phyloP scores from a whole-genome alignment of 352 stramenopile genomes.

The Globisporangium abappressorium region DNA sequence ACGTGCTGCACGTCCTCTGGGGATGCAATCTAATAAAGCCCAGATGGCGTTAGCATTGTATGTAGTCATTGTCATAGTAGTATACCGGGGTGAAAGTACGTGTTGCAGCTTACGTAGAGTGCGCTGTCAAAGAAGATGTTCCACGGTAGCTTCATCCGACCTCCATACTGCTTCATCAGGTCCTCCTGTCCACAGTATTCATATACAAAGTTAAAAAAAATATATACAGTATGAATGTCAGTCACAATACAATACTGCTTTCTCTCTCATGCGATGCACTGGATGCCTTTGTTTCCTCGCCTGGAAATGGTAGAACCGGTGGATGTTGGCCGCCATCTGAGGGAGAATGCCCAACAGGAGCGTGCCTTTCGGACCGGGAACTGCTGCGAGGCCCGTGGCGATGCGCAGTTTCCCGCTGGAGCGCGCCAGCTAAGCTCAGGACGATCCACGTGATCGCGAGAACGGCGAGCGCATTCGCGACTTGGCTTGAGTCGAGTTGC shows the following conservation, averaged over 20 bases:
- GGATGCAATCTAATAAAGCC: conserved; percentile 29
- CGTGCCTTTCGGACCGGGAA: conserved; percentile 16
- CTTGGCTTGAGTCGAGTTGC: not conserved
- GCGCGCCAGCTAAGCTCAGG: not conserved
- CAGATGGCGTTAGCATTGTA: not conserved
- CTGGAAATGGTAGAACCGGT: conserved; percentile 18
- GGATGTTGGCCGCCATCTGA: not conserved
- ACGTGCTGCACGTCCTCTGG: conserved; percentile 64
- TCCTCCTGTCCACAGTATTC: conserved; percentile 24
- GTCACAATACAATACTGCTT: too few relatives aligned
- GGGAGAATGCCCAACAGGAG: conserved; percentile 19
- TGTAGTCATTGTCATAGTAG: not conserved
- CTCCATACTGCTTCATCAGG: conserved; percentile 35
- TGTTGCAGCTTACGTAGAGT: conserved; percentile 43
- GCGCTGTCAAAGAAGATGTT: conserved; percentile 62
- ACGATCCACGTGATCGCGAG: not conserved
- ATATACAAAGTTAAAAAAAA: not conserved
- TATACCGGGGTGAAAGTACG: not conserved
- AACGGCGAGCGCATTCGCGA: not conserved
- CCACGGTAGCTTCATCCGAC: conserved; percentile 63
- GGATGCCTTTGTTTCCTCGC: not conserved
- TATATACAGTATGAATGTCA: too few relatives aligned
- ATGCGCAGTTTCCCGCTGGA: conserved; percentile 16
- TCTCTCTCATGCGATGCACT: too few relatives aligned
- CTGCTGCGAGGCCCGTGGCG: conserved; percentile 10